Evolutionary conservation across 2,329 filamentous ascomycete genomes (phyloP).

Genomic region (Fusarium sp.): DNA sequence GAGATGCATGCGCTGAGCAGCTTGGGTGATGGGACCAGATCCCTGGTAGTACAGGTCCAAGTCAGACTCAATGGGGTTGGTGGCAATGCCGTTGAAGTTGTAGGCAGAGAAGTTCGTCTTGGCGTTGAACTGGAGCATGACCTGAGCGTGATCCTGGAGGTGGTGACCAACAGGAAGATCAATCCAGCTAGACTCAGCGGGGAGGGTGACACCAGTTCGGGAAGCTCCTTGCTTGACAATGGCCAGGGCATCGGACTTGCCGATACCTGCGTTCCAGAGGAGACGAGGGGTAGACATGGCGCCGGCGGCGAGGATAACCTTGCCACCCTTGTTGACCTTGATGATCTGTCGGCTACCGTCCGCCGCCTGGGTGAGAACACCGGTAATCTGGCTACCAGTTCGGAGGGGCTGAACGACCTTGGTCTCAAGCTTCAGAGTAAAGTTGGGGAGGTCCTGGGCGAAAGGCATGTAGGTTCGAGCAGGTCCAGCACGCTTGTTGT

Average conservation of each 20-base stretch:
- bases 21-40: constrained; percentile 43
- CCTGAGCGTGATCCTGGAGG: constrained; percentile 65
- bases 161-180: constrained; percentile 69
- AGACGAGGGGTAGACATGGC: constrained; percentile 52
- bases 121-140: constrained; percentile 45
- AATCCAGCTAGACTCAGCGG: constrained; percentile 63
- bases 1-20: constrained; percentile 44
- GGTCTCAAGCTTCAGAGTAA: constrained; percentile 74
- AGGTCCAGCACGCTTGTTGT: constrained; percentile 76
- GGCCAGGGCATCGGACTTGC: constrained; percentile 68
- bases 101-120: constrained; percentile 41
- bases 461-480: constrained; percentile 77
- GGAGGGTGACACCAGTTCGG: constrained; percentile 64
- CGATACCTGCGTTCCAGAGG: constrained; percentile 64
- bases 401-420: constrained; percentile 74
- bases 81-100: constrained; percentile 40
- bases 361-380: constrained; percentile 69
- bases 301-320: constrained; percentile 74
- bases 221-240: constrained; percentile 56
- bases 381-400: constrained; percentile 70
- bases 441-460: constrained; percentile 70
- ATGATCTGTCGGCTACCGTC: constrained; percentile 55
- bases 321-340: constrained; percentile 41
- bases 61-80: constrained; percentile 25
- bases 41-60: constrained; percentile 43